Base-by-base conservation (phyloP, 345 rosid genomes). In the Cochlearia excelsa region DNA sequence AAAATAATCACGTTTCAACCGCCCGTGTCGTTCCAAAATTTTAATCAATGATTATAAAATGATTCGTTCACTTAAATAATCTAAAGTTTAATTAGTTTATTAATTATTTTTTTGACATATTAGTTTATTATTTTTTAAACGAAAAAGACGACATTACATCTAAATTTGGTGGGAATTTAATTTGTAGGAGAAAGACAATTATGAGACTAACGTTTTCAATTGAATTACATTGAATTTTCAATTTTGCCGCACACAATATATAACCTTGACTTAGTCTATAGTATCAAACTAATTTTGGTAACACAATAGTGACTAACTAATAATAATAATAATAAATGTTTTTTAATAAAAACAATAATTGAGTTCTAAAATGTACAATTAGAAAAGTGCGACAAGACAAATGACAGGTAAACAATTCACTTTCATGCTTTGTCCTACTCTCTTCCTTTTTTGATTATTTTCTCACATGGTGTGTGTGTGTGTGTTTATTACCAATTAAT, bases 341-440 rank as follows among this genome's bases (percentile, higher is more conserved):
- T 5, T 16, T 16, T 16, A 16, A 16, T 16, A 16, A 26, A 65
- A 46, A 38, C 10, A 58, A 51, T 39, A 9, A 48, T 58, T 57
- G 52, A 63, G 60, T 70, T 51, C 30, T 43, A 26, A 63, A 63
- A 38, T 16, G 23, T 37, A 37, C 38, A 39, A 31, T 44, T 70
- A 45, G 50, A 16, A 71, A 59, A 65, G 67, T 52, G 63, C 26
- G 71, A 65, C 52, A 58, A 65, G 71, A 46, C 66, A 71, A 65
- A 58, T 65, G 75, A 66, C 75, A 66, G 75, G 61, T 53, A 40
- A 39, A 59, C 82, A 68, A 47, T 66, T 57, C 63, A 73, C 79
- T 69, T 72, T 77, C 70, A 44, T 63, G 76, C 74, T 16, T 75
- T 78, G 84, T 79, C 82, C 70, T 69, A 48, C 62, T 77, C 68